A percentile compares a stretch with the other conserved stretches of the same genome.
Conservation (phyloP, 1,139 yeast genomes). For the Protomyces inouyei region DNA sequence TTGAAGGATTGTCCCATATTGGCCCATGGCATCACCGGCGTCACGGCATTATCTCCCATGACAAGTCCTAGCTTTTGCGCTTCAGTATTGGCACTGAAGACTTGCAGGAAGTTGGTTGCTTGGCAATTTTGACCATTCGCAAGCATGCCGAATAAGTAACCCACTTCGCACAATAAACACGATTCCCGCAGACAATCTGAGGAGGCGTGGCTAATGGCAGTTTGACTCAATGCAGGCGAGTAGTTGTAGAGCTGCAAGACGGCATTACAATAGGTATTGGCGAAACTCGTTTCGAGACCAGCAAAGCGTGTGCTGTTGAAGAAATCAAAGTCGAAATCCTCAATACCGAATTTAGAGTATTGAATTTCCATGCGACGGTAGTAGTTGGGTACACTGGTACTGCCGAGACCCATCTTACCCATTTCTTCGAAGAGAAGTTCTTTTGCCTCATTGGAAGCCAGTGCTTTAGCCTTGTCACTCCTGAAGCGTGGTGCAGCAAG, state of each 20-base stretch:
- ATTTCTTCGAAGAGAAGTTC: slow-evolving; percentile 31
- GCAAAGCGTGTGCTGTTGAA: slow-evolving; percentile 71
- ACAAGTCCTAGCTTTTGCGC: slow-evolving; percentile 44
- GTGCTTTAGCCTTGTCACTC: slow-evolving; percentile 54
- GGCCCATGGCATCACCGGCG: slow-evolving; percentile 30
- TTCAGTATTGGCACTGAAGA: slow-evolving; percentile 41
- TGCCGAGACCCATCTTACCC: slow-evolving; percentile 33
- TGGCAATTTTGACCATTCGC: slow-evolving; percentile 68
- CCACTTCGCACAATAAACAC: slow-evolving; percentile 66
- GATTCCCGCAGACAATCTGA: slow-evolving; percentile 50
- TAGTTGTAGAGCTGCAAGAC: slow-evolving; percentile 77
- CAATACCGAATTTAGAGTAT: slow-evolving; percentile 87
- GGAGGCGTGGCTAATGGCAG: slow-evolving; percentile 53
- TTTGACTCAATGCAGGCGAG: slow-evolving; percentile 65
- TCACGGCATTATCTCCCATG: slow-evolving; percentile 48
- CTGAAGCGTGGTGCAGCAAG: slow-evolving; percentile 56
- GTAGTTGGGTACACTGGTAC: slow-evolving; percentile 29
- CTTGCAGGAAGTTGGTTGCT: slow-evolving; percentile 63
- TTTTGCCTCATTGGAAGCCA: slow-evolving; percentile 31
- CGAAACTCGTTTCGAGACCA: slow-evolving; percentile 85
- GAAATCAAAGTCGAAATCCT: slow-evolving; percentile 84
- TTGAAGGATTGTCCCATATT: slow-evolving; percentile 51
- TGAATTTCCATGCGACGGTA: slow-evolving; percentile 71
- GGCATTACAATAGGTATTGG: slow-evolving; percentile 75
- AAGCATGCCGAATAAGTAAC: slow-evolving; percentile 88